Evolutionary conservation across 345 rosid genomes (phyloP).

Genomic region (Syzygium aromaticum): DNA sequence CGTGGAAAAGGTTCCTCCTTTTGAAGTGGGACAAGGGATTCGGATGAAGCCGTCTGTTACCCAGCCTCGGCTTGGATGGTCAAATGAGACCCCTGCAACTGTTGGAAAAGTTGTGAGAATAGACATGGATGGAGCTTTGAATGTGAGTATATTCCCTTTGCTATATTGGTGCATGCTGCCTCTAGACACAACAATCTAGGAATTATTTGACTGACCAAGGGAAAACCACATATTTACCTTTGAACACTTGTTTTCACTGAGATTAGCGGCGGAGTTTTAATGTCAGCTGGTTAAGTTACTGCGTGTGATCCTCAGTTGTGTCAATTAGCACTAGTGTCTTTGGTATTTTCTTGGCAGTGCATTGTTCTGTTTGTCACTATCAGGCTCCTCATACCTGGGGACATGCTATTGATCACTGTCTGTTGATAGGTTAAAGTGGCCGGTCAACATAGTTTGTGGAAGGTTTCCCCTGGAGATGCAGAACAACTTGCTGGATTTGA

Average conservation of each 20-base stretch:
- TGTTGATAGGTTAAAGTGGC: conserved; percentile 61
- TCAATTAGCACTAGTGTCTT: background rate
- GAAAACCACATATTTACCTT: background rate
- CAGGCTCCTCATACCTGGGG: background rate
- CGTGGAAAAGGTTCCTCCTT: conserved; percentile 81
- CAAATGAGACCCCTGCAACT: conserved; percentile 89
- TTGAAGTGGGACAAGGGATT: conserved; percentile 86
- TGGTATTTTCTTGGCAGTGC: background rate
- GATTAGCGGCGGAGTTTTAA: background rate
- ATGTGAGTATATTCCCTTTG: conserved; percentile 43
- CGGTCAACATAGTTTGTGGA: conserved; percentile 78
- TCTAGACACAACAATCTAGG: background rate
- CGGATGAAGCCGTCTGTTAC: conserved; percentile 64
- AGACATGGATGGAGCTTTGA: conserved; percentile 95
- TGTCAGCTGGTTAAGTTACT: background rate
- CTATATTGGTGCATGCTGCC: background rate
- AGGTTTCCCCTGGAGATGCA: conserved; percentile 94
- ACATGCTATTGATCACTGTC: background rate
- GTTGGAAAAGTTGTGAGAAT: conserved; percentile 78
- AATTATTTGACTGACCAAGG: background rate
- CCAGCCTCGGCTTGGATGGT: conserved; percentile 98
- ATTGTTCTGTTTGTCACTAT: background rate
- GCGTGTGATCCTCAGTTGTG: background rate
- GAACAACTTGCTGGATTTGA: conserved; percentile 94
- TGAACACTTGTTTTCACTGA: background rate